These are phyloP conservation scores for Globisporangium nodosum DNA, from an alignment of 352 stramenopile genomes.

Conservation along the genomic window DNA sequence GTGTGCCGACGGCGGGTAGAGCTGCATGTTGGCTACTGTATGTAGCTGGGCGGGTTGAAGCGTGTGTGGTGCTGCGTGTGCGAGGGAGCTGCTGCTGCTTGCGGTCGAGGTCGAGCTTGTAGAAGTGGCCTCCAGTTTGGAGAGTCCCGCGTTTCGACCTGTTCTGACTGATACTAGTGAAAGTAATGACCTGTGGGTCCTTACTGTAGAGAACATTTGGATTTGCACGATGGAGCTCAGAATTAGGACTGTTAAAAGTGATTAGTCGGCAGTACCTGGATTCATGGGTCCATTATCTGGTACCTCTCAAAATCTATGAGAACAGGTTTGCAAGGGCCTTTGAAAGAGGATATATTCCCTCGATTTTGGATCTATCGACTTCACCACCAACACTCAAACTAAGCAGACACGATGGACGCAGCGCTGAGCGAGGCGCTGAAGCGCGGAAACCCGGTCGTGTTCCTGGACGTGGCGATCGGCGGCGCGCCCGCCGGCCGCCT, in stretches of 20 bases:
- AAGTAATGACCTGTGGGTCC: background rate
- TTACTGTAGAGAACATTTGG: background rate
- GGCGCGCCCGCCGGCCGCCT: conserved; percentile 85
- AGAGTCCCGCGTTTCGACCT: no score
- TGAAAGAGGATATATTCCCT: background rate
- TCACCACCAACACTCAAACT: background rate
- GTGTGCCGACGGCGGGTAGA: conserved; percentile 60
- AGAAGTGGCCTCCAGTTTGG: no score
- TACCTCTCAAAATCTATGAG: background rate
- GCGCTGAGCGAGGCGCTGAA: conserved; percentile 89
- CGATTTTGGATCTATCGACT: background rate
- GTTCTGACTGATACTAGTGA: background rate
- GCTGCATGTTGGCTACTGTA: conserved; percentile 21
- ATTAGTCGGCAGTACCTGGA: background rate
- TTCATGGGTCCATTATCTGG: background rate
- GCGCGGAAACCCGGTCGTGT: conserved; percentile 93
- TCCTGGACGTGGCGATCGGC: conserved; percentile 93
- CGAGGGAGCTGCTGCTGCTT: background rate
- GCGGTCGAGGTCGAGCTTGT: background rate
- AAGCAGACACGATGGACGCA: conserved; percentile 65
- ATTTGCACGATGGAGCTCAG: background rate
- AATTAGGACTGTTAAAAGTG: background rate
- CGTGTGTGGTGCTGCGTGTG: background rate
- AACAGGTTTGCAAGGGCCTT: background rate
- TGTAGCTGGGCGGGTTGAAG: background rate